These are phyloP conservation scores for Cinnamomum chago DNA, from an alignment of 164 flowering plant species.

Conservation along the genomic window DNA sequence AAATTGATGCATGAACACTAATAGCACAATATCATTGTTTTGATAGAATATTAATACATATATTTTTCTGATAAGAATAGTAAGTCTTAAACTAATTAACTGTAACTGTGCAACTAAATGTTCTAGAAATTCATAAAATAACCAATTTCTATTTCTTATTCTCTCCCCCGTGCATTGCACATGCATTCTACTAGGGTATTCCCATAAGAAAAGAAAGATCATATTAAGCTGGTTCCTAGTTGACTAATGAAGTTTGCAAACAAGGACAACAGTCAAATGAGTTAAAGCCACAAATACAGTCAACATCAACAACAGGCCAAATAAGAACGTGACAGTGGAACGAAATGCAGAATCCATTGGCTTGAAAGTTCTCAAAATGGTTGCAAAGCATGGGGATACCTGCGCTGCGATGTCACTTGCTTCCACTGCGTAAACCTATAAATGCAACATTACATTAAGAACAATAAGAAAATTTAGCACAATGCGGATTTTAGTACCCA, in stretches of 20 bases:
- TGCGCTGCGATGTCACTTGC: constrained; percentile 96
- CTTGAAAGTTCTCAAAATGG: not conserved
- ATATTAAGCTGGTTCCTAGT: too few relatives aligned
- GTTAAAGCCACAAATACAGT: not conserved
- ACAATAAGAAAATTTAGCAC: not conserved
- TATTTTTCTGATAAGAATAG: too few relatives aligned
- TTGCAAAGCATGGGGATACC: constrained; percentile 36
- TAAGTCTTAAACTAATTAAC: too few relatives aligned
- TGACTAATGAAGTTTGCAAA: too few relatives aligned
- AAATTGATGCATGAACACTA: too few relatives aligned
- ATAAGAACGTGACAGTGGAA: not conserved
- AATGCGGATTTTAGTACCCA: not conserved
- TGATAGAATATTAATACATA: too few relatives aligned
- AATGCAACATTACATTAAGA: constrained; percentile 10
- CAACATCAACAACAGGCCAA: not conserved
- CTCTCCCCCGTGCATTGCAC: too few relatives aligned
- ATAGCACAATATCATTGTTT: too few relatives aligned
- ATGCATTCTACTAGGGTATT: not conserved
- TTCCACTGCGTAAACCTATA: constrained; percentile 97
- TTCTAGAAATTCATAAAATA: too few relatives aligned
- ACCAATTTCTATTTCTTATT: too few relatives aligned
- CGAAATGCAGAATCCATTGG: not conserved
- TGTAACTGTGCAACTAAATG: too few relatives aligned
- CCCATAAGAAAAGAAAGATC: not conserved
- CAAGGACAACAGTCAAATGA: too few relatives aligned